Conservation (phyloP, 768 basidiomycete species). For the Piloderma croceum region DNA sequence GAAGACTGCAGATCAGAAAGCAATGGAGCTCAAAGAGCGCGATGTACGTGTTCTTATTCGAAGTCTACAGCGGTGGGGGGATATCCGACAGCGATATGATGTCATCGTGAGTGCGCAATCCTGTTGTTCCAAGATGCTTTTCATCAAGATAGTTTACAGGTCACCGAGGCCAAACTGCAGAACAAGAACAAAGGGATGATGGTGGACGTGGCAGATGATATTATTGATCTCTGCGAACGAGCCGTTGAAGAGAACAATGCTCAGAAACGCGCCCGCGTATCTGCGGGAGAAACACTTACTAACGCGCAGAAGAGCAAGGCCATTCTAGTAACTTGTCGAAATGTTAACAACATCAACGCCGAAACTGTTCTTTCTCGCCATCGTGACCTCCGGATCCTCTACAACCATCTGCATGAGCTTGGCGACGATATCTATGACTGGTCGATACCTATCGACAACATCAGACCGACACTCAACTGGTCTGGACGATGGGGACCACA, state of each 20-base stretch:
- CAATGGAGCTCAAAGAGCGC: conserved; percentile 95
- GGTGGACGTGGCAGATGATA: conserved; percentile 86
- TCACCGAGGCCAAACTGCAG: conserved; percentile 81
- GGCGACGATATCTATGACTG: conserved; percentile 74
- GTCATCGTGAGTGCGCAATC: conserved; percentile 64
- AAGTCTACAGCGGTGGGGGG: conserved; percentile 96
- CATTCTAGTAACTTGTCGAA: conserved; percentile 84
- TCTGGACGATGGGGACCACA: conserved; percentile 89
- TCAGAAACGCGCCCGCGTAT: conserved; percentile 68
- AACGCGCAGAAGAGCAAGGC: conserved; percentile 97
- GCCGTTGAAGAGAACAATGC: conserved; percentile 83
- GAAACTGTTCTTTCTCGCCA: conserved; percentile 91
- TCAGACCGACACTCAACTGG: conserved; percentile 94
- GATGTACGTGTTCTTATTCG: conserved; percentile 94
- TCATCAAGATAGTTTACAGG: conserved; percentile 39
- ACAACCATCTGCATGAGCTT: conserved; percentile 66
- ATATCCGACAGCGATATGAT: conserved; percentile 91
- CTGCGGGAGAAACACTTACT: conserved; percentile 82
- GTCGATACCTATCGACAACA: conserved; percentile 86
- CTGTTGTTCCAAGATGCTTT: conserved; percentile 2
- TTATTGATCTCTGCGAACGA: conserved; percentile 76
- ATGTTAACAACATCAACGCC: conserved; percentile 92
- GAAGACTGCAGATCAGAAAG: conserved; percentile 89
- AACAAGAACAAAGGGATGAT: conserved; percentile 95
- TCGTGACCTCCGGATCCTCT: conserved; percentile 84